These are phyloP conservation scores for Candida oleophila DNA, from an alignment of 805 yeast species.

Conservation along the genomic window DNA sequence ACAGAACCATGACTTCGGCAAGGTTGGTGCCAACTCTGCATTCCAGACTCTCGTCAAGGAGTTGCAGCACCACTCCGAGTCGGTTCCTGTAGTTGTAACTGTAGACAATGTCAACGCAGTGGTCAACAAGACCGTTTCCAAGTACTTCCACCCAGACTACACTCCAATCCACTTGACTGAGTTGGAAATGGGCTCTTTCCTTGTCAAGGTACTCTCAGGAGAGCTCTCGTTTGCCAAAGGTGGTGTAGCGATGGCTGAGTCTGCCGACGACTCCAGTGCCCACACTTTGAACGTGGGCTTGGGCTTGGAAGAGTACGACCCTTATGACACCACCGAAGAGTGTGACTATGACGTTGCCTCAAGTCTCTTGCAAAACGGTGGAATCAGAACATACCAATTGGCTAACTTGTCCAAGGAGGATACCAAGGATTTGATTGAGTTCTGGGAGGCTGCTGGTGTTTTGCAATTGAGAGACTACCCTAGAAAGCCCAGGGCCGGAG, in stretches of 20 bases:
- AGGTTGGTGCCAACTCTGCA: slow-evolving; percentile 39
- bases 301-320: slow-evolving; percentile 50
- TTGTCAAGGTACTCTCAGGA: slow-evolving; percentile 58
- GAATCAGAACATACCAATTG: slow-evolving; percentile 26
- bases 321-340: slow-evolving; percentile 48
- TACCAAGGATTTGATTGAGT: slow-evolving; percentile 28
- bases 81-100: slow-evolving; percentile 60
- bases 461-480: slow-evolving; percentile 34
- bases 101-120: slow-evolving; percentile 75
- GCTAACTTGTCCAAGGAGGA: slow-evolving; percentile 29
- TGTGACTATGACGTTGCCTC: slow-evolving; percentile 59
- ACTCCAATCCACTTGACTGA: slow-evolving; percentile 55
- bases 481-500: slow-evolving; percentile 18
- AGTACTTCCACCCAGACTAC: slow-evolving; percentile 59
- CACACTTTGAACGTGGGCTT: slow-evolving; percentile 62
- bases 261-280: slow-evolving; percentile 51
- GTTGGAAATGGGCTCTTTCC: slow-evolving; percentile 60
- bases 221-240: slow-evolving; percentile 53
- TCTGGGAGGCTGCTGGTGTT: slow-evolving; percentile 31
- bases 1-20: slow-evolving; percentile 39
- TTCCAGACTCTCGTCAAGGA: slow-evolving; percentile 57
- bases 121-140: slow-evolving; percentile 52
- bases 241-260: slow-evolving; percentile 62
- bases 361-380: slow-evolving; percentile 39
- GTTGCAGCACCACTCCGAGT: slow-evolving; percentile 46